phyloP scores from a whole-genome alignment of 2,329 filamentous ascomycete genomes.

The Fusarium continuum region DNA sequence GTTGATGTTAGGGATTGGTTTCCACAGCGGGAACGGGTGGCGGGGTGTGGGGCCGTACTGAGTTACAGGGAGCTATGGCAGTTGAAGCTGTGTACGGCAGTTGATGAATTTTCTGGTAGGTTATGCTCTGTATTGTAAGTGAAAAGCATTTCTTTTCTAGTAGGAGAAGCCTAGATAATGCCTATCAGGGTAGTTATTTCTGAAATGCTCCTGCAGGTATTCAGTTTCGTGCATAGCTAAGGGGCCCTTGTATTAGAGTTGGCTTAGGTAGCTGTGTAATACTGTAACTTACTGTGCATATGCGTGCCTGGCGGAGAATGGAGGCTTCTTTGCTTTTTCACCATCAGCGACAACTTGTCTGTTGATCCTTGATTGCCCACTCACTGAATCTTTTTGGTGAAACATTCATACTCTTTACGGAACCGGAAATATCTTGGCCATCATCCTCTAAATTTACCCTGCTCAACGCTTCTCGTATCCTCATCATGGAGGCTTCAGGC shows the following conservation, averaged over 20 bases:
- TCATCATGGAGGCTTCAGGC: conserved; percentile 1
- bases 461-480: too few relatives aligned
- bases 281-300: neutral
- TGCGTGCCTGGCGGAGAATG: neutral
- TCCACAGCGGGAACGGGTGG: conserved; percentile 17
- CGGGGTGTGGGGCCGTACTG: conserved; percentile 29
- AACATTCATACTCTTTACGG: neutral
- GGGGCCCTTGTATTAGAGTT: too few relatives aligned
- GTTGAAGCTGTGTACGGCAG: neutral
- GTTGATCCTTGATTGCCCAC: neutral
- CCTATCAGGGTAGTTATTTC: too few relatives aligned
- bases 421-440: too few relatives aligned
- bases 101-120: neutral
- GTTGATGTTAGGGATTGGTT: conserved; percentile 18
- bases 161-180: too few relatives aligned
- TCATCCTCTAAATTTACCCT: too few relatives aligned
- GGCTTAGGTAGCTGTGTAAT: neutral
- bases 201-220: too few relatives aligned
- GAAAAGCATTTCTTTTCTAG: too few relatives aligned
- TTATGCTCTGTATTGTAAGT: too few relatives aligned
- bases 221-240: too few relatives aligned
- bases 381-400: too few relatives aligned
- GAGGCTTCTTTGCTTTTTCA: conserved; percentile 7
- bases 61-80: neutral
- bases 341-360: neutral